These are phyloP conservation scores for Phialocephala subalpina DNA, from an alignment of 2,329 filamentous ascomycete genomes.

Conservation along the genomic window DNA sequence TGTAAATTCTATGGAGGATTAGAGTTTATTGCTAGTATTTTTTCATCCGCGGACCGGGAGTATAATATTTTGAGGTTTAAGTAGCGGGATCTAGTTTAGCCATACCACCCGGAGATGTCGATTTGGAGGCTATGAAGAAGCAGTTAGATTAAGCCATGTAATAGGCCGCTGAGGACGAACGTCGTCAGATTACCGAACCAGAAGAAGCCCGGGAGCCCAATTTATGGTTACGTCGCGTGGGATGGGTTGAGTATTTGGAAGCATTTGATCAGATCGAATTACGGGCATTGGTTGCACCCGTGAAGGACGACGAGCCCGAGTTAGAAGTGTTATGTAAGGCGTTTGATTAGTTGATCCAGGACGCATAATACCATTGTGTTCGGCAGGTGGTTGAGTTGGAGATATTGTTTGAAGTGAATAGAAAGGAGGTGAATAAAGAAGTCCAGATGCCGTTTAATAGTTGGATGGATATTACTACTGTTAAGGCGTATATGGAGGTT, in stretches of 20 bases:
- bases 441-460: not conserved
- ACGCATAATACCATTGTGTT: conserved; percentile 12
- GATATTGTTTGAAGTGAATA: no score
- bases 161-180: not conserved
- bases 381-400: conserved; percentile 8
- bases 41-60: no score
- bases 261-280: conserved; percentile 1
- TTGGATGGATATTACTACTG: conserved; percentile 3
- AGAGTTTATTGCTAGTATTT: no score
- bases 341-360: conserved; percentile 11
- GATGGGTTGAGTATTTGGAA: conserved; percentile 4
- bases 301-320: conserved; percentile 5
- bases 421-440: no score
- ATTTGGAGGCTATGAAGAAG: no score
- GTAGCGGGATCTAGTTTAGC: no score
- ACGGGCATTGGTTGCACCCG: conserved; percentile 4
- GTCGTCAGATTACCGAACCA: not conserved
- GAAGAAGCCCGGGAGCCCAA: conserved; percentile 4
- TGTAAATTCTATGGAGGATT: no score
- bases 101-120: no score
- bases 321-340: conserved; percentile 1
- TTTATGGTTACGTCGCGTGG: conserved; percentile 6
- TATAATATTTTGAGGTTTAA: no score
- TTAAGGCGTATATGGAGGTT: not conserved
- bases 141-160: conserved; percentile 1